Evolutionary conservation across 1,139 yeast species (phyloP).

Genomic region (Zygosaccharomyces sapae): DNA sequence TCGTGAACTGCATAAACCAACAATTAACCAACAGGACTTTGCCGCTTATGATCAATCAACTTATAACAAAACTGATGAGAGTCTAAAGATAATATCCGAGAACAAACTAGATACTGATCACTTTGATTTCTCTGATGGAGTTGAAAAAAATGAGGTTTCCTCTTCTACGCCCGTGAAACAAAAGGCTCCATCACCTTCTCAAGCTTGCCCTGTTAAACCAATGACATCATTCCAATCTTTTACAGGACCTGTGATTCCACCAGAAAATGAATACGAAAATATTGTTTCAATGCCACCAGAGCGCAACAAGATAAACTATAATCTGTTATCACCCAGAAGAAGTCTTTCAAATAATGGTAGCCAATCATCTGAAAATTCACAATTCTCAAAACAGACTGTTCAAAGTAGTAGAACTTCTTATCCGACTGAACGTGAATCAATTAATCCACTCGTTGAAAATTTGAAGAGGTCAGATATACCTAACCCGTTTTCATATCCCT

Average conservation of each 20-base stretch:
- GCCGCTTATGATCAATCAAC: background rate
- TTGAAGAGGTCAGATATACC: slow-evolving; percentile 2
- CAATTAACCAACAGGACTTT: background rate
- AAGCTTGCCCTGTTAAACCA: slow-evolving; percentile 15
- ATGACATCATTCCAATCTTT: slow-evolving; percentile 30
- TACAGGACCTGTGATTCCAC: slow-evolving; percentile 13
- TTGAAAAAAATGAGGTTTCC: background rate
- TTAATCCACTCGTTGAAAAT: slow-evolving; percentile 1
- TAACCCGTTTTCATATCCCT: background rate
- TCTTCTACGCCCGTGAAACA: slow-evolving; percentile 2
- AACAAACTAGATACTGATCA: slow-evolving; percentile 1
- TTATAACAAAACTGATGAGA: slow-evolving; percentile 14
- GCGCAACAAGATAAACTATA: slow-evolving; percentile 4
- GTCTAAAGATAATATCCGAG: slow-evolving; percentile 15
- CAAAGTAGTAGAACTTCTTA: slow-evolving; percentile 24
- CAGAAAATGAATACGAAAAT: slow-evolving; percentile 5
- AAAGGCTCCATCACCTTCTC: background rate
- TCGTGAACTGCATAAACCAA: background rate
- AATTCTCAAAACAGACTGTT: slow-evolving; percentile 25
- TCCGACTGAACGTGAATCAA: slow-evolving; percentile 6
- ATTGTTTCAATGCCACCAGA: slow-evolving; percentile 1
- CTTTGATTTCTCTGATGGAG: slow-evolving; percentile 2
- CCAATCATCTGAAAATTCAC: slow-evolving; percentile 27
- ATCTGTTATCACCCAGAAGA: slow-evolving; percentile 25
- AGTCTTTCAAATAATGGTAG: slow-evolving; percentile 27